A percentile compares a stretch with the other conserved stretches of the same genome.
Conservation (phyloP, 129 eudicot species). For the Kitagawia praeruptora region DNA sequence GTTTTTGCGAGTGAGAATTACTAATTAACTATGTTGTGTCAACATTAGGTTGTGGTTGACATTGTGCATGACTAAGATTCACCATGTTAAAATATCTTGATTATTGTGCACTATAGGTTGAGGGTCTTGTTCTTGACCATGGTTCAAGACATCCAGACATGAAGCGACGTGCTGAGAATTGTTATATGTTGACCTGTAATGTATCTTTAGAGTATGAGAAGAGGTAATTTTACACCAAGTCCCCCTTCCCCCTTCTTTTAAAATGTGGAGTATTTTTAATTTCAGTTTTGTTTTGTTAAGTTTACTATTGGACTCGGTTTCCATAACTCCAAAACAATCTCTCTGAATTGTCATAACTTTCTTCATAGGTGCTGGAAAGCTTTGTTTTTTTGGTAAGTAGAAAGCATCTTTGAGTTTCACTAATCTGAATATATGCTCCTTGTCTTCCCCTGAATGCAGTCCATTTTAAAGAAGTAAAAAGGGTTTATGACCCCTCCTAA, state of each 20-base stretch:
- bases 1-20: not conserved
- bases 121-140: constrained; percentile 98
- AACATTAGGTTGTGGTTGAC: not conserved
- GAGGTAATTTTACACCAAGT: constrained; percentile 39
- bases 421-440: too few species aligned
- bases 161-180: constrained; percentile 98
- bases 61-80: not conserved
- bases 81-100: not conserved
- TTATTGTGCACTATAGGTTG: constrained; percentile 44
- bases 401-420: not conserved
- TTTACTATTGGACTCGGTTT: not conserved
- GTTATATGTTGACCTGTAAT: constrained; percentile 79
- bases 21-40: not conserved
- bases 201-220: constrained; percentile 96
- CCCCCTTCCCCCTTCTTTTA: not conserved
- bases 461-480: not conserved
- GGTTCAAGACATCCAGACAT: constrained; percentile 99
- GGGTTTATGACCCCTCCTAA: not conserved
- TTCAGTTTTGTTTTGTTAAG: not conserved
- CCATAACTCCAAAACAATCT: not conserved
- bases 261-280: not conserved
- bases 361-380: not conserved
- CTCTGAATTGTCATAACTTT: not conserved
- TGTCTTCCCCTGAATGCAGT: not conserved
- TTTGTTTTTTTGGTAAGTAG: not conserved